phyloP scores from a whole-genome alignment of 257 asterid genomes.

The Solanum etuberosum region DNA sequence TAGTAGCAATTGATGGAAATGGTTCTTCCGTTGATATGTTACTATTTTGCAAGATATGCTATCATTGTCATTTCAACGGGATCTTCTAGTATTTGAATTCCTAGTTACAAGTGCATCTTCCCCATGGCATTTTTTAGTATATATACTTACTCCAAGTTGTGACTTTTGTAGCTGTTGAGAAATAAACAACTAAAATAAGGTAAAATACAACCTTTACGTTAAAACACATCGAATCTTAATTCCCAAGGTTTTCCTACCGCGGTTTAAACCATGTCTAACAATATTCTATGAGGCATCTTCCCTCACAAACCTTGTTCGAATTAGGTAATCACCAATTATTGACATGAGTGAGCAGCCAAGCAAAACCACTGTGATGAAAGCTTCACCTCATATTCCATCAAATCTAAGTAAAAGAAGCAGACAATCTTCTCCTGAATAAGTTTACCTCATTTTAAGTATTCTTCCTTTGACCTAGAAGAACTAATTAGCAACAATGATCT shows the following conservation, averaged over 20 bases:
- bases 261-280: background rate
- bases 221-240: background rate
- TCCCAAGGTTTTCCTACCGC: background rate
- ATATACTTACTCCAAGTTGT: background rate
- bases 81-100: background rate
- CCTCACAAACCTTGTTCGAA: background rate
- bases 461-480: background rate
- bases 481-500: background rate
- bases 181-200: background rate
- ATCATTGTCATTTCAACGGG: background rate
- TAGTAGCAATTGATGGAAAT: background rate
- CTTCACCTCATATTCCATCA: background rate
- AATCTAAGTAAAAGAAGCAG: background rate
- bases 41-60: background rate
- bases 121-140: background rate
- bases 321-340: background rate
- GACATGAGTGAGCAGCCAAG: background rate
- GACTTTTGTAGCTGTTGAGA: background rate
- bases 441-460: background rate
- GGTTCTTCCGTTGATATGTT: background rate
- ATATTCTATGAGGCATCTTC: background rate
- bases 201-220: background rate
- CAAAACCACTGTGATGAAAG: background rate
- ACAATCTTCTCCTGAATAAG: background rate
- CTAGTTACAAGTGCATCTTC: background rate